Percentiles rank a stretch among this genome's conserved stretches.
These are phyloP conservation scores for Populus hybrid DNA, from an alignment of 441 rosid genomes.

Conservation along the genomic window DNA sequence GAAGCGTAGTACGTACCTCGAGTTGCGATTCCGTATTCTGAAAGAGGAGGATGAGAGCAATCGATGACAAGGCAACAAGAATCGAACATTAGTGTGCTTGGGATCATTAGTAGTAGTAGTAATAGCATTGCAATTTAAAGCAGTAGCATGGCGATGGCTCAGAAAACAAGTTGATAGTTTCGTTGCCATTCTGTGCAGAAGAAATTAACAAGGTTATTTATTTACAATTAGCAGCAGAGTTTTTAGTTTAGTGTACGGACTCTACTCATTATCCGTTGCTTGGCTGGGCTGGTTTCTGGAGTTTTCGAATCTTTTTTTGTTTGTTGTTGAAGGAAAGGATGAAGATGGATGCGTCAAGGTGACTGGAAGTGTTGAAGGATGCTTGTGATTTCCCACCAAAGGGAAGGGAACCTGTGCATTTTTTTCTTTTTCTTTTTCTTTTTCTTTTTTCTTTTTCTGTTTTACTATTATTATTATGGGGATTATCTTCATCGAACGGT, in stretches of 20 bases:
- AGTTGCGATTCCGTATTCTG: constrained; percentile 63
- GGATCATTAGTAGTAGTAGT: neutral
- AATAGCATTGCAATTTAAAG: constrained; percentile 19
- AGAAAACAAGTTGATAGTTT: constrained; percentile 54
- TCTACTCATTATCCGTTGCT: neutral
- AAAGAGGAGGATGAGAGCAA: constrained; percentile 63
- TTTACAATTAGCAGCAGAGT: too few species aligned
- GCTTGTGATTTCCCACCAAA: neutral
- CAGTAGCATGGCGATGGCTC: constrained; percentile 31
- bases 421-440: neutral
- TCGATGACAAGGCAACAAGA: constrained; percentile 39
- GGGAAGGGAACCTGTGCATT: neutral
- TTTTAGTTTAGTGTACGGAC: neutral
- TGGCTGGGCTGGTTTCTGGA: neutral
- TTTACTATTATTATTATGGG: neutral
- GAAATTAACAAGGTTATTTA: too few species aligned
- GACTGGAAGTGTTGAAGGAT: too few species aligned
- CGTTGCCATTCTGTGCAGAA: constrained; percentile 22
- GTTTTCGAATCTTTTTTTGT: constrained; percentile 6
- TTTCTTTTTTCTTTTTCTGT: neutral
- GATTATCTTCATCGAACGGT: constrained; percentile 21
- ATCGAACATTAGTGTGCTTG: constrained; percentile 18
- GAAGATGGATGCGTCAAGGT: too few species aligned
- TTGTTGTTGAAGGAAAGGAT: neutral
- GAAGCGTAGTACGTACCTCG: constrained; percentile 37